phyloP scores from a whole-genome alignment of 495 filamentous ascomycete species.

The Penicillium cataractarum region DNA sequence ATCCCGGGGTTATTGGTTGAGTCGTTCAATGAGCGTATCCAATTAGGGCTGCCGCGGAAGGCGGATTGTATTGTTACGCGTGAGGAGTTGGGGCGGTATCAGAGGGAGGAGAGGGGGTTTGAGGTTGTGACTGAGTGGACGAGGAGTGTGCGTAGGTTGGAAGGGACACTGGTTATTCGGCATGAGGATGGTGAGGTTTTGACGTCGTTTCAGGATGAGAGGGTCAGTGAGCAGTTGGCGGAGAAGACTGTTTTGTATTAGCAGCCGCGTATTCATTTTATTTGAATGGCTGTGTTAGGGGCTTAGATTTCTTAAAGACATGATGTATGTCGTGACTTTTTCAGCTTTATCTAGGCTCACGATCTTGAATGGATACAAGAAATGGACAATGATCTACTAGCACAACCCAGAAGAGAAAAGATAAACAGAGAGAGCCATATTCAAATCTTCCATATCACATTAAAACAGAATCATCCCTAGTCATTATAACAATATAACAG shows the following conservation, averaged over 20 bases:
- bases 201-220: not conserved
- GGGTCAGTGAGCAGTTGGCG: not conserved
- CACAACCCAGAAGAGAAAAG: no score
- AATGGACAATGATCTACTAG: no score
- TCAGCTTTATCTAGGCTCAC: no score
- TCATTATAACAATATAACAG: constrained; percentile 23
- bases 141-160: not conserved
- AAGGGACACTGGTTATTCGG: not conserved
- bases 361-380: no score
- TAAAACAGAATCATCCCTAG: constrained; percentile 21
- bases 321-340: no score
- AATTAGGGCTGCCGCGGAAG: not conserved
- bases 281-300: not conserved
- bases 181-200: not conserved
- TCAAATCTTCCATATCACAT: constrained; percentile 23
- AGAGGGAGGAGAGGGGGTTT: not conserved
- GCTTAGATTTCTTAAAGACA: no score
- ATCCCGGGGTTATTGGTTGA: not conserved
- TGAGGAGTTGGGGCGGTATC: not conserved
- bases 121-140: not conserved
- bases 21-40: not conserved
- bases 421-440: not conserved
- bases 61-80: not conserved
- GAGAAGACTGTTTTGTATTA: not conserved
- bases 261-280: not conserved